Conservation (phyloP, 148 eudicot genomes). For the Heliosperma pusillum region DNA sequence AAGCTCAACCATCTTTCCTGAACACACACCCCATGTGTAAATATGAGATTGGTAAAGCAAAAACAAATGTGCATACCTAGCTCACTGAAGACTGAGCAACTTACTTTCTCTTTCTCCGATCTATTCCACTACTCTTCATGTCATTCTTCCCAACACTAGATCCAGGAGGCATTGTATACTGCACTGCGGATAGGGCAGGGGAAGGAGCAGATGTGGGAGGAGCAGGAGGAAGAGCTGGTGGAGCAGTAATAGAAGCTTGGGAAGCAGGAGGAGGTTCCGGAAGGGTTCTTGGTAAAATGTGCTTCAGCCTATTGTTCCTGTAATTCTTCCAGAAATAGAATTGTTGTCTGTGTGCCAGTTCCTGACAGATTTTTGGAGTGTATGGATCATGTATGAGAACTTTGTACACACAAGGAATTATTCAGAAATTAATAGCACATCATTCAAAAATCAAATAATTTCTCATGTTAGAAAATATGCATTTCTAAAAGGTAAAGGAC, state of each 20-base stretch:
- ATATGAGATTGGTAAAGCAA: no score
- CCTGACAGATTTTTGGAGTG: constrained; percentile 38
- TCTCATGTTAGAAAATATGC: not conserved
- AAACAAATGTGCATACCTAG: no score
- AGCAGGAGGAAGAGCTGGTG: constrained; percentile 45
- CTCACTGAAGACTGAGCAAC: constrained; percentile 6
- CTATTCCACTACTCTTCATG: constrained; percentile 55
- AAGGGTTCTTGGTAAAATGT: constrained; percentile 81
- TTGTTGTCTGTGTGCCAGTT: constrained; percentile 92
- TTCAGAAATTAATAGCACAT: not conserved
- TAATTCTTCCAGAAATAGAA: constrained; percentile 94
- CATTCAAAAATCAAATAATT: not conserved
- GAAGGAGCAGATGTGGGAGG: constrained; percentile 50
- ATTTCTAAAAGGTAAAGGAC: not conserved
- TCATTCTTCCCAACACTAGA: constrained; percentile 61
- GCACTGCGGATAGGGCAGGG: constrained; percentile 76
- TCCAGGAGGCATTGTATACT: constrained; percentile 60
- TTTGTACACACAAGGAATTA: not conserved
- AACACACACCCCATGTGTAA: not conserved
- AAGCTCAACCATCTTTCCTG: constrained; percentile 24
- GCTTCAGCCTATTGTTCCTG: constrained; percentile 88
- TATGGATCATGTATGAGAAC: constrained; percentile 4
- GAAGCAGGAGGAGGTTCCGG: constrained; percentile 66
- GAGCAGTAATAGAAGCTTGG: constrained; percentile 35
- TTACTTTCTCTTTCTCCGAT: constrained; percentile 89